Evolutionary conservation across 192 early-diverging fungal genomes (phyloP).

Genomic region (Umbelopsis sp.): DNA sequence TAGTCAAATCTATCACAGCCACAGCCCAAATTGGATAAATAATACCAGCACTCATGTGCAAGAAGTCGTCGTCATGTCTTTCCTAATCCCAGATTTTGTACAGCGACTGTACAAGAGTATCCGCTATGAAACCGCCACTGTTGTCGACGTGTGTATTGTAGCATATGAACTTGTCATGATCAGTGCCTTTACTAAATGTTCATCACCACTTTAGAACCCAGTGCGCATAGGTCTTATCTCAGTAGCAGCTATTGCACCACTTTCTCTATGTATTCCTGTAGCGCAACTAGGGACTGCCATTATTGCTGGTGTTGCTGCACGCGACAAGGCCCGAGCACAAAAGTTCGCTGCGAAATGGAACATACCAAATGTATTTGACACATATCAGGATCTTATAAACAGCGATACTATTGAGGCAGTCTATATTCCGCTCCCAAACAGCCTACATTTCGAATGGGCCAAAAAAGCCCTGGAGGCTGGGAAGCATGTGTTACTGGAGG

Average conservation of each 20-base stretch:
- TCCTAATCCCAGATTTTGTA: background rate
- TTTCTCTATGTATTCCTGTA: constrained; percentile 43
- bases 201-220: constrained; percentile 22
- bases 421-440: constrained; percentile 60
- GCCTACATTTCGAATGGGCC: constrained; percentile 52
- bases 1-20: no score
- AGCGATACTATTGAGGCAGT: constrained; percentile 54
- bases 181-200: no score
- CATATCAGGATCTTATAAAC: constrained; percentile 52
- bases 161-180: no score
- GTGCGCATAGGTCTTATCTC: constrained; percentile 56
- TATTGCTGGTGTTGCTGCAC: constrained; percentile 54
- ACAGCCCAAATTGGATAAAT: no score
- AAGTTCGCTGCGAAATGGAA: constrained; percentile 45
- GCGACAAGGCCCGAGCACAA: constrained; percentile 39
- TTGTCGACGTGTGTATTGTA: background rate
- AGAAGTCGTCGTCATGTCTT: background rate
- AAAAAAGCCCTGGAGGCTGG: constrained; percentile 42
- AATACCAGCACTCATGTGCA: background rate
- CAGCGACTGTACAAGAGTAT: background rate
- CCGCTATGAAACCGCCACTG: background rate
- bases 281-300: constrained; percentile 33
- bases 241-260: constrained; percentile 54
- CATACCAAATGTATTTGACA: constrained; percentile 48
- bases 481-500: constrained; percentile 23